Conservation (phyloP, 2,329 filamentous ascomycete genomes). For the Phyllosticta citribraziliensis region DNA sequence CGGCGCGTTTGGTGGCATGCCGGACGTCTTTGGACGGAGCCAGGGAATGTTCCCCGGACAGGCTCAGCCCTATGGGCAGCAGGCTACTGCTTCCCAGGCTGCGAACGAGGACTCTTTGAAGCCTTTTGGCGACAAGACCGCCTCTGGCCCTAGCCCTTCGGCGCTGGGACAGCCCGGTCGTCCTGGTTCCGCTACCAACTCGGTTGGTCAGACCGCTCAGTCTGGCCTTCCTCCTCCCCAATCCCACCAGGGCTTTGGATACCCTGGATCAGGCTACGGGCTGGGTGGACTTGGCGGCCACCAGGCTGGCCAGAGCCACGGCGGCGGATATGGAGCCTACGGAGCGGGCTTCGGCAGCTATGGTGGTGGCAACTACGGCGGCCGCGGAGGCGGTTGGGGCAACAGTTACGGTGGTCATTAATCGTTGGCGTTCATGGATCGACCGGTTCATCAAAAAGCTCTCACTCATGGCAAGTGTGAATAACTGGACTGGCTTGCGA, state of each 20-base stretch:
- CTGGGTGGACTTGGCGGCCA: conserved; percentile 43
- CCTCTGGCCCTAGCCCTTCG: conserved; percentile 47
- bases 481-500: conserved; percentile 9
- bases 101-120: conserved; percentile 46
- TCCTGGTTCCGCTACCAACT: conserved; percentile 51
- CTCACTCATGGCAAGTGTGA: conserved; percentile 7
- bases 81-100: conserved; percentile 41
- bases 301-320: conserved; percentile 35
- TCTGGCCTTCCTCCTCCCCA: conserved; percentile 45
- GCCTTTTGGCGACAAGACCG: conserved; percentile 47
- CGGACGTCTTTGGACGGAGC: conserved; percentile 51
- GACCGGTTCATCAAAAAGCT: conserved; percentile 11
- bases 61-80: conserved; percentile 39
- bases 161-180: conserved; percentile 51
- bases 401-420: conserved; percentile 32
- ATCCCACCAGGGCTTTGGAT: conserved; percentile 47
- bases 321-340: conserved; percentile 33
- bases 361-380: conserved; percentile 27
- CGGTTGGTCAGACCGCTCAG: conserved; percentile 42
- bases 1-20: conserved; percentile 43
- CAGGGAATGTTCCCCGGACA: conserved; percentile 46
- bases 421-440: conserved; percentile 9
- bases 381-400: conserved; percentile 40
- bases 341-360: conserved; percentile 32
- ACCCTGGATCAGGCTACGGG: conserved; percentile 44